phyloP scores from a whole-genome alignment of 306 rosid species.

The Cucurbita pepo region DNA sequence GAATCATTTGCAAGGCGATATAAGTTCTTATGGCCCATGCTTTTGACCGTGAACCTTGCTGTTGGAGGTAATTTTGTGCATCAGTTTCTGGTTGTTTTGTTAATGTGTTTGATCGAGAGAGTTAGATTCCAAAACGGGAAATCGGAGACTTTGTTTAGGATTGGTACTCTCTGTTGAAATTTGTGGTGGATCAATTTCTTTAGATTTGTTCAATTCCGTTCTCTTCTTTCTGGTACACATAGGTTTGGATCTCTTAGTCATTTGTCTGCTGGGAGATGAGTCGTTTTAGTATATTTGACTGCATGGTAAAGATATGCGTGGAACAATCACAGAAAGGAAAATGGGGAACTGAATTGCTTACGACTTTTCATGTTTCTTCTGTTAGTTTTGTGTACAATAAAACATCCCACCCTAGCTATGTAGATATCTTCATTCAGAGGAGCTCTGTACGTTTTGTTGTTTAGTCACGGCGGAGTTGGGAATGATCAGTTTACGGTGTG shows the following conservation, averaged over 20 bases:
- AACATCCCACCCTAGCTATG: not conserved
- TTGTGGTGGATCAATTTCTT: not conserved
- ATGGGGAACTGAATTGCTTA: too few relatives aligned
- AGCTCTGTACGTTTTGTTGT: not conserved
- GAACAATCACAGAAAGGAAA: too few relatives aligned
- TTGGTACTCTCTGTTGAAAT: not conserved
- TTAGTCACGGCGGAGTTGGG: not conserved
- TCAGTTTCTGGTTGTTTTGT: not conserved
- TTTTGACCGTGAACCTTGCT: constrained; percentile 71
- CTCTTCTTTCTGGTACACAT: not conserved
- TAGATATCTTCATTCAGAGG: not conserved
- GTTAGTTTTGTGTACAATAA: too few relatives aligned
- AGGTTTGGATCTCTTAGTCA: not conserved
- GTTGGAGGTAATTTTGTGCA: constrained; percentile 46
- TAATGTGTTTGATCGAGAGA: not conserved
- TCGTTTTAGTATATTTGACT: too few relatives aligned
- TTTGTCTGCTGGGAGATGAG: too few relatives aligned
- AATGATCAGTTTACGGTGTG: not conserved
- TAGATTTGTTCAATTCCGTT: not conserved
- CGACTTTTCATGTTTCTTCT: too few relatives aligned
- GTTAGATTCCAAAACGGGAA: not conserved
- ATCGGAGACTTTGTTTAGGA: not conserved
- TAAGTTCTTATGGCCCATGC: constrained; percentile 67
- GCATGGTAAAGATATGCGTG: too few relatives aligned
- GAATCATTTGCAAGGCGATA: constrained; percentile 66